Evolutionary conservation across 371 early-diverging fungal genomes (phyloP).

Genomic region (Lichtheimia ramosa): DNA sequence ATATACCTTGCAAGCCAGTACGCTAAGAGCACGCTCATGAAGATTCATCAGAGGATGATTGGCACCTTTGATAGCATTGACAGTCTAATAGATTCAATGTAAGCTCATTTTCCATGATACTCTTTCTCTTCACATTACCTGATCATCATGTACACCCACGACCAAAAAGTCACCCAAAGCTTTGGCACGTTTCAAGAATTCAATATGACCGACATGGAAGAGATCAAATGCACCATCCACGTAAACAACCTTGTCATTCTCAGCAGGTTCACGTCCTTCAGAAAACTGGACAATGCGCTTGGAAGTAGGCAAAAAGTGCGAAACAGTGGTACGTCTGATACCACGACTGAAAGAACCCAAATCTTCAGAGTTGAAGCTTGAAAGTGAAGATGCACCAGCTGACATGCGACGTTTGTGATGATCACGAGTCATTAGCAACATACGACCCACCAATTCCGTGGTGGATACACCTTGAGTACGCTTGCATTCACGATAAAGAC

Average conservation of each 20-base stretch:
- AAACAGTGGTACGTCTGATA: conserved; percentile 56
- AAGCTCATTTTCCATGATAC: background rate
- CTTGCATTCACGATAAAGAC: conserved; percentile 92
- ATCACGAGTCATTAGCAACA: conserved; percentile 90
- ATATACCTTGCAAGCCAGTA: conserved; percentile 80
- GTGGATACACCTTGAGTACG: conserved; percentile 93
- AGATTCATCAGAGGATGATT: conserved; percentile 94
- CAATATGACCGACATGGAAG: conserved; percentile 96
- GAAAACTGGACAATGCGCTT: conserved; percentile 88
- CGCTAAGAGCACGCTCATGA: conserved; percentile 89
- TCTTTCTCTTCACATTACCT: conserved; percentile 43
- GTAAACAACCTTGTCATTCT: conserved; percentile 76
- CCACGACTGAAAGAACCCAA: conserved; percentile 61
- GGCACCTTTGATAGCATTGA: conserved; percentile 83
- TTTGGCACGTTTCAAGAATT: conserved; percentile 88
- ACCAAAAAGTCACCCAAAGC: conserved; percentile 86
- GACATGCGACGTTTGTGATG: conserved; percentile 71
- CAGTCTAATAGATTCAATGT: conserved; percentile 47
- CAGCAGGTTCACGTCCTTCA: conserved; percentile 73
- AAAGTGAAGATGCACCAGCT: conserved; percentile 45
- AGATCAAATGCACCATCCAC: conserved; percentile 97
- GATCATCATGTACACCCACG: conserved; percentile 94
- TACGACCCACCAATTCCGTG: conserved; percentile 94
- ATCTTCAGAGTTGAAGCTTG: conserved; percentile 63
- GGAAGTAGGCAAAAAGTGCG: conserved; percentile 87